Base-by-base conservation (phyloP, 352 stramenopile genomes). In the Globisporangium lucens region DNA sequence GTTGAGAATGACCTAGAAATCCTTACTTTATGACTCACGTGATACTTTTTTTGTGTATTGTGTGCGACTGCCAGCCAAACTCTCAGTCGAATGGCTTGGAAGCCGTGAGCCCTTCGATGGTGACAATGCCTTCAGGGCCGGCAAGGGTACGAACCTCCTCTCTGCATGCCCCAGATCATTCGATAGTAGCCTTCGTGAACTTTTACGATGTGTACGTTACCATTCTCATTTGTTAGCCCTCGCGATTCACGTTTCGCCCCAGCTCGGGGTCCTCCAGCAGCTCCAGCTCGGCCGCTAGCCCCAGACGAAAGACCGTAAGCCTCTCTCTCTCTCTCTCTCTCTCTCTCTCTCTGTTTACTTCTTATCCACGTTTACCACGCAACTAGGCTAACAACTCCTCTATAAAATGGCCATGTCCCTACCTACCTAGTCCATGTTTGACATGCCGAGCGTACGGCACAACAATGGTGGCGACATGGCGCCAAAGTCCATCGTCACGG, bases 401-500 rank as follows among this genome's bases (percentile, higher is more conserved):
- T 24, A 24, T 24, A 24, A 24, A 24, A 24, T 24, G 24, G 24
- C 24, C 24, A 24, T 24, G 24, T 24, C 24, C 24, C 24, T 24
- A 24, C 24, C 24, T 24, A 24, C 24, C 24, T 53, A 79, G 74
- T 71, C 72, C 12, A 74, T 75, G 22, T 80, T 80, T 51, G 51
- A 80, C 24, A 63, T 80, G 60, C 69, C 72, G 6, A 66, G 55
- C 15, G 47, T 73, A 17, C 69, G 69, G 0, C 71, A 51, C 30
- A 76, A 64, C 10, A 63, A 68, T 27, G 67, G 67, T 2, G 38
- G 56, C 10, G 76, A 70, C 4, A 67, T 82, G 47, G 73, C 52
- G 2, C 66, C 65, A 20, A 77, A 82, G 61, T 71, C 65, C 2
- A 80, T 80, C 30, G 67, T 77, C 20, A 57, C 61, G 7, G 75